These are phyloP conservation scores for Euphorbia lathyris DNA, from an alignment of 345 rosid genomes.

Conservation along the genomic window DNA sequence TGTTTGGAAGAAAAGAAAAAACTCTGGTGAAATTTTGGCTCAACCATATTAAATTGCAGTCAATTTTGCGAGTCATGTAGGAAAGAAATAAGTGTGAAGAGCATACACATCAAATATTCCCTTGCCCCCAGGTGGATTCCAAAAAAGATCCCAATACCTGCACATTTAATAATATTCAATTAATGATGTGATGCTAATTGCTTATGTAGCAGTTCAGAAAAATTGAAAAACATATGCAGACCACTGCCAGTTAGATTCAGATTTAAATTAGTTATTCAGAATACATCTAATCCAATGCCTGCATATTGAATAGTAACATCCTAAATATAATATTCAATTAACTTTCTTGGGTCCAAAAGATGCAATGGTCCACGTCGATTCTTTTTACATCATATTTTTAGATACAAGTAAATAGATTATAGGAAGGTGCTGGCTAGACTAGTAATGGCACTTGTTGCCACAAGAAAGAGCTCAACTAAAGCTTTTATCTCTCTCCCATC, in stretches of 20 bases:
- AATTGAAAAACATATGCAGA: not conserved
- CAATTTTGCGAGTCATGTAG: not conserved
- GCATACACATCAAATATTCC: constrained; percentile 35
- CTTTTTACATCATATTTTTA: not conserved
- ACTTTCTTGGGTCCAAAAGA: not conserved
- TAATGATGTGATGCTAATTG: not conserved
- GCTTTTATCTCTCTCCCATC: too few species aligned
- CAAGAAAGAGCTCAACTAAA: too few species aligned
- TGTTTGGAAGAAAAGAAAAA: not conserved
- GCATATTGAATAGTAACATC: not conserved
- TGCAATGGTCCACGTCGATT: not conserved
- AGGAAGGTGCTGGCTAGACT: not conserved
- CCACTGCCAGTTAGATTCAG: not conserved
- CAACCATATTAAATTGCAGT: constrained; percentile 3
- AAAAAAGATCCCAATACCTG: constrained; percentile 31
- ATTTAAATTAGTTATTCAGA: not conserved
- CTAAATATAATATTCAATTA: not conserved
- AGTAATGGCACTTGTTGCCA: too few species aligned
- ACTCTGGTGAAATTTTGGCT: constrained; percentile 7
- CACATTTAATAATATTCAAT: constrained; percentile 3
- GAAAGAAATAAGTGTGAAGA: not conserved
- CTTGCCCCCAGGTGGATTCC: constrained; percentile 28
- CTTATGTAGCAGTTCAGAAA: constrained; percentile 1
- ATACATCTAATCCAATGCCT: not conserved
- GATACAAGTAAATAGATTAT: not conserved